Evolutionary conservation across 1,139 yeast species (phyloP), one percentile per base, ranked within the genome.

Genomic region (Pneumocystis jirovecii): DNA sequence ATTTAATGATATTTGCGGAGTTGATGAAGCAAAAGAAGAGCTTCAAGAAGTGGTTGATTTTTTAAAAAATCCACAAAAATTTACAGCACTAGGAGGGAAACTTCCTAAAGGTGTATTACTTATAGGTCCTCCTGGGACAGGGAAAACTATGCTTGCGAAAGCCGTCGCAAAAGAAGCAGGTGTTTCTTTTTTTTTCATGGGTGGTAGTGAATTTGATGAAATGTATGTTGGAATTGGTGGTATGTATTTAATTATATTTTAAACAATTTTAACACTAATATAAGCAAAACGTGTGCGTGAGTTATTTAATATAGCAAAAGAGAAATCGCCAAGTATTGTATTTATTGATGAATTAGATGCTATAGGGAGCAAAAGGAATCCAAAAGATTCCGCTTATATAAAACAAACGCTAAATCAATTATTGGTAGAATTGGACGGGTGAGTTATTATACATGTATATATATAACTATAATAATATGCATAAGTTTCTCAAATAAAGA

Each of bases 91-190:
- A 65, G 99, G 99, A 69, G 99, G 98, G 65, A 90, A 90, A 75
- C 80, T 95, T 71, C 98, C 98, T 66, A 93, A 91, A 75, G 99
- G 99, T 79, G 96, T 95, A 4, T 78, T 95, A 67, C 80, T 95
- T 69, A 93, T 98, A 7, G 99, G 99, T 62, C 99, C 99, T 57
- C 99, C 99, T 57, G 99, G 99, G 77, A 95, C 99, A 6, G 99
- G 99, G 83, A 95, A 95, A 76, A 95, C 99, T 0, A 79, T 95
- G 69, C 82, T 95, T 69, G 98, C 98, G 0, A 83, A 98, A 71
- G 98, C 99, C 25, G 95, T 97, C 57, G 99, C 99, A 12, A 98
- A 98, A 68, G 98, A 95, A 76, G 98, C 99, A 1, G 98, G 96
- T 63, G 98, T 93, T 40, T 98, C 97, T 39, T 95, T 95, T 74